A percentile compares a stretch with the other conserved stretches of the same genome.
Conservation (phyloP, 331 rosid genomes). For the Quercus lobata region DNA sequence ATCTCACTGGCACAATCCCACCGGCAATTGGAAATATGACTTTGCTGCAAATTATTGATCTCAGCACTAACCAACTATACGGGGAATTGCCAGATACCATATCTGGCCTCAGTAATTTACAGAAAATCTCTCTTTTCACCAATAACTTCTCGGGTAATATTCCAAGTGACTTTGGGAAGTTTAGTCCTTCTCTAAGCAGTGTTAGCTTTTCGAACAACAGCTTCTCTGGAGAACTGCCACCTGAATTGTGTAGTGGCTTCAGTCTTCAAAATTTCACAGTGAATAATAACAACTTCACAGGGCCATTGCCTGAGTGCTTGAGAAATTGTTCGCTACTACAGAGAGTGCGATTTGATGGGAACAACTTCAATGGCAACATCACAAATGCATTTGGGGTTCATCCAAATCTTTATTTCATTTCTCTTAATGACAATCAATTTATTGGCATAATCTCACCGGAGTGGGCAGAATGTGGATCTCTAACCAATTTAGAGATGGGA, state of each 20-base stretch:
- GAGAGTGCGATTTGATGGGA: conserved; percentile 38
- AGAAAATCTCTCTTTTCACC: conserved; percentile 23
- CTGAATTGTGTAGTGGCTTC: conserved; percentile 30
- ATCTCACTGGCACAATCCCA: conserved; percentile 38
- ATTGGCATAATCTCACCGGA: conserved; percentile 37
- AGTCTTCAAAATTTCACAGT: too few relatives aligned
- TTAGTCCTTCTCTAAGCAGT: conserved; percentile 23
- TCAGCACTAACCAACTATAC: conserved; percentile 31
- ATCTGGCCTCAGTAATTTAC: conserved; percentile 24
- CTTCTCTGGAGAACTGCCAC: conserved; percentile 50
- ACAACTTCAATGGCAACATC: conserved; percentile 41
- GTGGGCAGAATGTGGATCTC: conserved; percentile 42
- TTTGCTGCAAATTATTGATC: conserved; percentile 30
- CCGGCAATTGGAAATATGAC: conserved; percentile 43
- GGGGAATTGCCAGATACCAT: conserved; percentile 59
- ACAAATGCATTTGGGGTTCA: conserved; percentile 45
- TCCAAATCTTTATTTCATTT: conserved; percentile 28
- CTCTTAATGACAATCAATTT: conserved; percentile 32
- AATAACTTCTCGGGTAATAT: conserved; percentile 39
- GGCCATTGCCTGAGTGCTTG: conserved; percentile 48
- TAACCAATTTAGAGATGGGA: conserved; percentile 36
- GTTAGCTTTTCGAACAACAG: conserved; percentile 34
- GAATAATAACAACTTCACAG: conserved; percentile 37
- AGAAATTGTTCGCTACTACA: conserved; percentile 31
- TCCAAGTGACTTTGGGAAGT: conserved; percentile 42